phyloP scores from a whole-genome alignment of 129 eudicot genomes.

The Smallanthus sonchifolius region DNA sequence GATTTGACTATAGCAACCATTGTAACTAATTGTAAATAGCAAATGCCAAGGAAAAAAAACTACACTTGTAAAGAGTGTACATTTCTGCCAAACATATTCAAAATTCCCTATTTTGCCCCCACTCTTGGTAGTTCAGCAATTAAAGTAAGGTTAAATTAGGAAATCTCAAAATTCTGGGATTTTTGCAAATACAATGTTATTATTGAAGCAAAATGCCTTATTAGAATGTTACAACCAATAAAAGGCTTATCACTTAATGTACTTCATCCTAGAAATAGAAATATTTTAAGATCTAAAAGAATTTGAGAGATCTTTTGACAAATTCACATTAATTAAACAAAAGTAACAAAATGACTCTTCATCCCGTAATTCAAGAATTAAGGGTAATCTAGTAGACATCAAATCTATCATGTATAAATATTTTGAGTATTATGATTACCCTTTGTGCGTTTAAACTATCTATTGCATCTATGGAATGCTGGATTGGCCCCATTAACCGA shows the following conservation, averaged over 20 bases:
- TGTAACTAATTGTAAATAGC: not conserved
- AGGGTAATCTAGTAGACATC: not conserved
- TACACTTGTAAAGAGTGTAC: not conserved
- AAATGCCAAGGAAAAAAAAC: not conserved
- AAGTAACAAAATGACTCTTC: slow-evolving; percentile 4
- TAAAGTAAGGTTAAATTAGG: not conserved
- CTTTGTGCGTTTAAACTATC: slow-evolving; percentile 42
- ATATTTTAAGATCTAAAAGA: not conserved
- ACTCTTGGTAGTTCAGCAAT: not conserved
- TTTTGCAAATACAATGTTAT: not conserved
- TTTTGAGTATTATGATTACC: slow-evolving; percentile 35
- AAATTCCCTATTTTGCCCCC: not conserved
- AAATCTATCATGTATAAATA: not conserved
- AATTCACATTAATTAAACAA: not conserved
- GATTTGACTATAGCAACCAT: not conserved
- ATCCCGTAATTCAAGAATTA: not conserved
- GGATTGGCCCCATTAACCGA: slow-evolving; percentile 68
- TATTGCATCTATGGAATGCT: slow-evolving; percentile 52
- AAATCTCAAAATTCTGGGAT: not conserved
- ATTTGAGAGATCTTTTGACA: slow-evolving; percentile 4
- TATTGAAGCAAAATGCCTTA: not conserved
- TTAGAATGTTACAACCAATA: not conserved
- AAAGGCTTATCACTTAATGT: not conserved
- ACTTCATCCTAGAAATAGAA: not conserved
- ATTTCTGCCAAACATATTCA: not conserved